Evolutionary conservation across 2,329 filamentous ascomycete genomes (phyloP).

Genomic region (Proliferodiscus dingleyae): DNA sequence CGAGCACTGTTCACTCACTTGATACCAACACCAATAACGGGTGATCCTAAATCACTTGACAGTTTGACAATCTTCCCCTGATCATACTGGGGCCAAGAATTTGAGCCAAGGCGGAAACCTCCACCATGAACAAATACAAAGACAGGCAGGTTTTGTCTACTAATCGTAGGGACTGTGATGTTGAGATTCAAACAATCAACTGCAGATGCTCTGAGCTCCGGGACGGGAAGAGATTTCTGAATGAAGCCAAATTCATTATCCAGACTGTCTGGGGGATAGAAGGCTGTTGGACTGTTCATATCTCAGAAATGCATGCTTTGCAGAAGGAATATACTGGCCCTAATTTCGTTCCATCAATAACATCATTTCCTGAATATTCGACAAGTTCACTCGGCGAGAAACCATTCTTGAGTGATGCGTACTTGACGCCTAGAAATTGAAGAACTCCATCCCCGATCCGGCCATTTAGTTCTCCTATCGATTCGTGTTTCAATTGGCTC

Average conservation of each 20-base stretch:
- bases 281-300: neutral
- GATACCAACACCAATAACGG: slow-evolving; percentile 42
- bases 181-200: slow-evolving; percentile 48
- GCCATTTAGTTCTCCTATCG: too few relatives aligned
- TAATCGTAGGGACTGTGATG: slow-evolving; percentile 40
- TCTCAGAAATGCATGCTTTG: neutral
- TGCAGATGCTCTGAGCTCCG: slow-evolving; percentile 39
- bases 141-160: slow-evolving; percentile 40
- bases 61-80: slow-evolving; percentile 40
- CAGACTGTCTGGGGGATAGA: slow-evolving; percentile 31
- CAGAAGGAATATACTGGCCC: slow-evolving; percentile 5
- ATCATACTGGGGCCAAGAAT: slow-evolving; percentile 49
- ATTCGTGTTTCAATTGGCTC: too few relatives aligned
- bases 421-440: slow-evolving; percentile 35
- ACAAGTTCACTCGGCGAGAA: slow-evolving; percentile 33
- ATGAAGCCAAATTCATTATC: slow-evolving; percentile 44
- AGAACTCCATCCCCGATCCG: slow-evolving; percentile 1
- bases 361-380: slow-evolving; percentile 16
- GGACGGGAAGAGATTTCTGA: slow-evolving; percentile 41
- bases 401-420: slow-evolving; percentile 32
- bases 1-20: too few relatives aligned
- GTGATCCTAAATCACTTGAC: slow-evolving; percentile 38
- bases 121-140: slow-evolving; percentile 51
- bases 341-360: slow-evolving; percentile 16
- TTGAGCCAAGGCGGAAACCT: slow-evolving; percentile 44